Base-by-base conservation (phyloP, 306 rosid species). In the Lagenaria siceraria region DNA sequence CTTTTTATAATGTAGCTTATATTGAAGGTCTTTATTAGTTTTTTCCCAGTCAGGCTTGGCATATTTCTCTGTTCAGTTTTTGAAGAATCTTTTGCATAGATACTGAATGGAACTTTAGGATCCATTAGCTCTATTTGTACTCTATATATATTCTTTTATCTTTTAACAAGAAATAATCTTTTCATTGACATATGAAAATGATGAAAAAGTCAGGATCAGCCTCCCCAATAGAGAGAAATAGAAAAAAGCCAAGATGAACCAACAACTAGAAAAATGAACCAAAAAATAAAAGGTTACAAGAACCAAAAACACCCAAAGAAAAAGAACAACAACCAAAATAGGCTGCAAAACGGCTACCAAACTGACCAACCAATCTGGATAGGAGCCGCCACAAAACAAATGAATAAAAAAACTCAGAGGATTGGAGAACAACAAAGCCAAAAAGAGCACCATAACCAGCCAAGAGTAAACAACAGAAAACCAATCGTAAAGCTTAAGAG, bases 1-100 rank as follows among this genome's bases (percentile, higher is more conserved):
- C 76, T 19, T 82, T 78, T 77, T 17, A 46, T 55, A 75, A 68
- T 40, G 79, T 70, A 29, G 70, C 36, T 78, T 31, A 36, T 40
- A 8, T 10, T 36, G 5, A 42, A 8, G 38, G 46, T 66, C 75
- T 65, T 76, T 25, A 58, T 48, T 35, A 56, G 29, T 58, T 55
- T 70, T 59, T 53, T 72, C 75, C 21, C 13, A 12, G 56, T n/a
- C 33, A 43, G 75, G 11, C 55, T 12, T 70, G 31, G 25, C 56
- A 21, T 43, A 43, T 74, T 49, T 49, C 61, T 82, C 4, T 52
- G 10, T 51, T 65, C 4, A 53, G 49, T 17, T 35, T 33, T 5
- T 43, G 22, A 24, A 10, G 18, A 10, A 14, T 1, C 36, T 43
- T 69, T 17, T 24, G 4, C 36, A 33, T 33, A 43, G 56, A 69